Evolutionary conservation across 2,329 filamentous ascomycete species (phyloP).

Genomic region (Paraphoma sp.): DNA sequence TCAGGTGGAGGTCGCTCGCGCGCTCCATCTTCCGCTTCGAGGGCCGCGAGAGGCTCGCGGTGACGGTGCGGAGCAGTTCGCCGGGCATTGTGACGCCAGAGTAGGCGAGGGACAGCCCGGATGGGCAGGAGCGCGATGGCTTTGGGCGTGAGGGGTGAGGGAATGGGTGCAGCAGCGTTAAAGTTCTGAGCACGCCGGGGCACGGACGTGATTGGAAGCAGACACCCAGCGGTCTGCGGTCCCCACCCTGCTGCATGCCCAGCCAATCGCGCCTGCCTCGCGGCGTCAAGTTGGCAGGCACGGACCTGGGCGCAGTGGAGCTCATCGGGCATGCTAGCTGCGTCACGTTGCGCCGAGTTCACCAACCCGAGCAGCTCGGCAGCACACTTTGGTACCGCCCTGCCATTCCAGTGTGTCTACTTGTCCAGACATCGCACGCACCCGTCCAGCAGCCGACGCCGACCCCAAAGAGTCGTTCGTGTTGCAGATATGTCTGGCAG

Average conservation of each 20-base stretch:
- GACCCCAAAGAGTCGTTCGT: conserved; percentile 6
- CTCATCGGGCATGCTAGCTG: conserved; percentile 19
- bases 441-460: neutral
- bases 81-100: conserved; percentile 51
- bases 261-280: conserved; percentile 11
- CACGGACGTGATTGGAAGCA: conserved; percentile 8
- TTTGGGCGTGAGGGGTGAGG: conserved; percentile 34
- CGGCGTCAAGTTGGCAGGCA: conserved; percentile 19
- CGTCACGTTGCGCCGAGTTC: conserved; percentile 24
- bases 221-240: conserved; percentile 16
- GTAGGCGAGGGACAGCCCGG: conserved; percentile 38
- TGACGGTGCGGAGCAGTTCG: conserved; percentile 50
- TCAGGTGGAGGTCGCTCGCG: conserved; percentile 47
- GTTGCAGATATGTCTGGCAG: conserved; percentile 60
- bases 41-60: conserved; percentile 43
- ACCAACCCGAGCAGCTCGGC: conserved; percentile 4
- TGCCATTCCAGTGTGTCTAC: conserved; percentile 5
- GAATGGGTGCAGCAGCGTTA: conserved; percentile 21
- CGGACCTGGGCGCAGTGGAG: conserved; percentile 6
- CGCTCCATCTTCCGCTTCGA: conserved; percentile 45
- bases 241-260: conserved; percentile 2
- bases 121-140: conserved; percentile 32
- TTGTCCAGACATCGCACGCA: neutral
- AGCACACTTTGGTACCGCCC: conserved; percentile 7
- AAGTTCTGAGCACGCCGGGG: conserved; percentile 15